Evolutionary conservation across 2,329 filamentous ascomycete genomes (phyloP).

Genomic region (Cladosporium halotolerans): DNA sequence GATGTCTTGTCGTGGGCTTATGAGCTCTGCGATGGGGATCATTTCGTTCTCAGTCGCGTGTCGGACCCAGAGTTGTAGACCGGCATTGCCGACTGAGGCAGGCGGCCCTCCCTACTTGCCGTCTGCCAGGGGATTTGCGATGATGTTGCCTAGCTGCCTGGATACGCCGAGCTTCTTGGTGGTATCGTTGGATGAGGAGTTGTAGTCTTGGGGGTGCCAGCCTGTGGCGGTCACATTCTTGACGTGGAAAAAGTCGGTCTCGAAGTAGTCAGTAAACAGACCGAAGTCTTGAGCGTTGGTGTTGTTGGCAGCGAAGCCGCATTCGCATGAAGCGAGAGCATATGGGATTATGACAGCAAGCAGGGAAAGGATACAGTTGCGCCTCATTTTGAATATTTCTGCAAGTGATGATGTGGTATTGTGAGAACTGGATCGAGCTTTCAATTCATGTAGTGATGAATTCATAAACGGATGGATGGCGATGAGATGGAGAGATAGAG

Average conservation of each 20-base stretch:
- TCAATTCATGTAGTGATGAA: no score
- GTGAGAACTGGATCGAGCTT: no score
- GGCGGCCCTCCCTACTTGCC: conserved; percentile 40
- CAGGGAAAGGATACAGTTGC: not conserved
- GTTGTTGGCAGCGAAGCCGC: conserved; percentile 59
- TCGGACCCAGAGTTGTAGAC: conserved; percentile 53
- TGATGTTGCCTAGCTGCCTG: conserved; percentile 53
- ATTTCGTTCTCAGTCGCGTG: conserved; percentile 26
- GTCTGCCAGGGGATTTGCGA: conserved; percentile 45
- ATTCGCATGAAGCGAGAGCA: conserved; percentile 54
- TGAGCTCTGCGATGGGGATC: conserved; percentile 59
- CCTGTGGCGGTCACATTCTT: conserved; percentile 38
- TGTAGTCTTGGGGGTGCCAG: conserved; percentile 64
- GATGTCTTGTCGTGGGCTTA: conserved; percentile 55
- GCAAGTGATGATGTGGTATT: no score
- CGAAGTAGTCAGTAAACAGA: conserved; percentile 63
- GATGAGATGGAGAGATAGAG: no score
- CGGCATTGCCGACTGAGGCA: conserved; percentile 41
- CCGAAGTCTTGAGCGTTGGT: conserved; percentile 35
- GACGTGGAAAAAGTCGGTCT: conserved; percentile 56
- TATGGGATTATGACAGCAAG: not conserved
- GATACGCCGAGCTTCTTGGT: conserved; percentile 62
- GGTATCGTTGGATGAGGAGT: conserved; percentile 51
- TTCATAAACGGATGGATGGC: no score
- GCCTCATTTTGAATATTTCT: not conserved